These are phyloP conservation scores for Pichia paraexigua DNA, from an alignment of 805 yeast genomes.

Conservation along the genomic window DNA sequence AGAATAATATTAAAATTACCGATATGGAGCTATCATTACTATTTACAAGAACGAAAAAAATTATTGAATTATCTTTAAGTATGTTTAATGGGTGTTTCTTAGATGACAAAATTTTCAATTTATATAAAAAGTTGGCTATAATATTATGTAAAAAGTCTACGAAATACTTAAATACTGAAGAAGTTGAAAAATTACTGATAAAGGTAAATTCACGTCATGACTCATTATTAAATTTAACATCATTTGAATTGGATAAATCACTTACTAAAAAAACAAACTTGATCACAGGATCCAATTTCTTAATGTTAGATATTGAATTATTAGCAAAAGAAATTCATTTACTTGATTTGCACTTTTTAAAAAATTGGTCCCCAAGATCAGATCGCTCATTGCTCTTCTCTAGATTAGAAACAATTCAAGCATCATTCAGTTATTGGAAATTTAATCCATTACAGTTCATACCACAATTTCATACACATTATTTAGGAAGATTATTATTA, in stretches of 20 bases:
- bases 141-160: background rate
- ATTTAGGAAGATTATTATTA: conserved; percentile 60
- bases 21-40: conserved; percentile 9
- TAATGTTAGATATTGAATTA: conserved; percentile 41
- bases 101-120: conserved; percentile 44
- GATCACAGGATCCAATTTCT: conserved; percentile 35
- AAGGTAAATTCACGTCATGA: background rate
- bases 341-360: conserved; percentile 59
- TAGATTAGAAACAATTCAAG: conserved; percentile 47
- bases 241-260: background rate
- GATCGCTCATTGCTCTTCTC: conserved; percentile 56
- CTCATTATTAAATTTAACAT: background rate
- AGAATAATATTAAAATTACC: conserved; percentile 1
- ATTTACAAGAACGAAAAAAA: conserved; percentile 6
- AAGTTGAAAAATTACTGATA: background rate
- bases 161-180: background rate
- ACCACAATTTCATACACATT: conserved; percentile 59
- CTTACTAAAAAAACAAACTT: background rate
- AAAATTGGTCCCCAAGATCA: conserved; percentile 66
- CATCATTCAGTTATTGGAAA: conserved; percentile 36
- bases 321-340: conserved; percentile 58
- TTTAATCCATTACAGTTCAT: conserved; percentile 75
- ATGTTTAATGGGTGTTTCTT: conserved; percentile 64
- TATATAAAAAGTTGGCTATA: background rate
- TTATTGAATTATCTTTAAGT: conserved; percentile 26